Evolutionary conservation across 345 rosid species (phyloP), one percentile per base, ranked within the genome.

Genomic region (Populus euphratica): DNA sequence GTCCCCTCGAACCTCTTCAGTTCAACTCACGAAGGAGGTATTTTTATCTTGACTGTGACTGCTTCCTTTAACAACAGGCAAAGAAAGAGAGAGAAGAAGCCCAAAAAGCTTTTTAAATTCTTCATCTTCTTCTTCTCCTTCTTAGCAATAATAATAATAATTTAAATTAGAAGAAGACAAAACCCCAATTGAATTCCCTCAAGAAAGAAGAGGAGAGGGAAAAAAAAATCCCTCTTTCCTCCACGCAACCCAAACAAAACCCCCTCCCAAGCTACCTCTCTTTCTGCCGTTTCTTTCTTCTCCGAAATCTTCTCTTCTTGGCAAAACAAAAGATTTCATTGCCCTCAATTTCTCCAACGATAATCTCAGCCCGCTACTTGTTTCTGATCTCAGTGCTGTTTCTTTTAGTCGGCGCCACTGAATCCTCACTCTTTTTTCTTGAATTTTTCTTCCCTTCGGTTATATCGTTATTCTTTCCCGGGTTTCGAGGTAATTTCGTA

Each of bases 401-500:
- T 33, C 43, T 56, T 77, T 29, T 41, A 12, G 33, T 61, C 7
- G 74, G 35, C 14, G 3, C 43, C 27, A 14, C 59, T 18, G 10
- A 54, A 77, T 56, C 25, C 31, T 29, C 8, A 16, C 9, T 2
- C 21, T 14, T 31, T 50, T 17, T 35, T 59, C 43, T 61, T 23
- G 50, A 61, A 38, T 59, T 17, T 74, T 74, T 74, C 41, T 62
- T 20, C 50, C 35, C 65, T 9, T 68, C 17, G 36, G 36, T 20
- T 20, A 31, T 23, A 35, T 61, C 47, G 10, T 62, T 77, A 49
- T 62, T 61, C 49, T 59, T 16, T 25, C 38, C 49, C 70, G 70
- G 49, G 67, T 54, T 69, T 59, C 49, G 75, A 77, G 75, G 80
- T 77, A 77, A 70, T 68, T 76, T 68, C 73, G 41, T 70, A 50